Base-by-base conservation (phyloP, 345 rosid species). In the Pistacia vera region DNA sequence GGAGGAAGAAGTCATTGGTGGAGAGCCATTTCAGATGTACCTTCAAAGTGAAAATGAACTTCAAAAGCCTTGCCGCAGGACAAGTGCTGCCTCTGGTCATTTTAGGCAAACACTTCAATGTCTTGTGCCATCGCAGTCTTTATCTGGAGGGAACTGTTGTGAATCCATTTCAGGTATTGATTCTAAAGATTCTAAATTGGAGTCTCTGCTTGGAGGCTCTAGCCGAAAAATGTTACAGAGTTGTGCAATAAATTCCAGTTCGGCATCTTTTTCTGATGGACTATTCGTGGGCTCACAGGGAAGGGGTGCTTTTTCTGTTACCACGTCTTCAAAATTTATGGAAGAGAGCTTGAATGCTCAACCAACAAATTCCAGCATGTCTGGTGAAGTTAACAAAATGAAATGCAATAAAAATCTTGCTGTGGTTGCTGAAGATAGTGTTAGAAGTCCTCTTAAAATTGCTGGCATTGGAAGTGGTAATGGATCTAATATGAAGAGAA, bases 201-300 rank as follows among this genome's bases (percentile, higher is more conserved):
- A 88, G 88, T 78, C 91, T 92, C 93, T 87, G 67, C 86, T 71
- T 76, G 93, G 91, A 82, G 86, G 85, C 82, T 89, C 88, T 86
- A 79, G 78, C 84, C 79, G 66, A 87, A 88, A 84, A 84, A 58
- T 85, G 77, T 83, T 87, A 83, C 81, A 81, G 91, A 86, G 83
- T 90, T 92, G 89, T 85, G 93, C 89, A 81, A 85, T 88, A 81
- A 85, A 86, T 88, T 93, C 92, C 84, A 83, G 89, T 86, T 79
- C 86, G 63, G 86, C 88, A 83, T 91, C 97, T 80, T 92, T 92
- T 92, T 92, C 98, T 90, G 97, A 93, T 86, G 85, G 88, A 85
- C 88, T 85, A 85, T 88, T 90, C 86, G 87, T 86, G 88, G 89
- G 92, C 85, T 91, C 97, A 88, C 97, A 93, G 93, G 99, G 76